Percentiles rank a stretch among this genome's conserved stretches.
Evolutionary conservation across 176 grass and related monocot species (phyloP).

Genomic region (Urochloa ruziziensis): DNA sequence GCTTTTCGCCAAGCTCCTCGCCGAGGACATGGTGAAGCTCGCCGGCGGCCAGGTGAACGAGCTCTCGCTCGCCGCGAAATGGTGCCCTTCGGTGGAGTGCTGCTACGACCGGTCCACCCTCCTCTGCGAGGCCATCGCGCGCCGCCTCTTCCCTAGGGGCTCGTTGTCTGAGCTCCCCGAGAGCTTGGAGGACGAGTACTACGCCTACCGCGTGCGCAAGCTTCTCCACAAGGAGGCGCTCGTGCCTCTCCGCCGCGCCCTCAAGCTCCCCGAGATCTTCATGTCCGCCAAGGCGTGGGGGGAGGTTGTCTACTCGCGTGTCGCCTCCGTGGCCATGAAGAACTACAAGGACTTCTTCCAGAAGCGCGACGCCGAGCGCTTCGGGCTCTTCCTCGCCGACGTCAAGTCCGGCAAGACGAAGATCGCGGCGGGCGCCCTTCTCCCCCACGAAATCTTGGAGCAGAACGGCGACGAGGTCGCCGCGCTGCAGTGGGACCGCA

Average conservation of each 20-base stretch:
- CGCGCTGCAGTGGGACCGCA: slow-evolving; percentile 65
- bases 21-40: slow-evolving; percentile 52
- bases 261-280: slow-evolving; percentile 65
- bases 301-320: slow-evolving; percentile 55
- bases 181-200: slow-evolving; percentile 43
- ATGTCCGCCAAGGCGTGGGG: slow-evolving; percentile 52
- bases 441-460: slow-evolving; percentile 62
- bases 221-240: slow-evolving; percentile 43
- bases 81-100: slow-evolving; percentile 64
- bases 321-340: slow-evolving; percentile 77
- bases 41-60: slow-evolving; percentile 35
- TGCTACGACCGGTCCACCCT: slow-evolving; percentile 64
- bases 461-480: slow-evolving; percentile 34
- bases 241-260: slow-evolving; percentile 24
- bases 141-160: slow-evolving; percentile 53
- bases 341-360: slow-evolving; percentile 62
- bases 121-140: slow-evolving; percentile 65
- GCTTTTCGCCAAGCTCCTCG: slow-evolving; percentile 54
- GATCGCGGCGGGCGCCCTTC: slow-evolving; percentile 66
- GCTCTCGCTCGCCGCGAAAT: slow-evolving; percentile 66
- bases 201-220: slow-evolving; percentile 69
- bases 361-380: slow-evolving; percentile 50
- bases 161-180: slow-evolving; percentile 28
- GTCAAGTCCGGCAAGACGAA: slow-evolving; percentile 52
- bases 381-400: slow-evolving; percentile 42